Evolutionary conservation across 2,329 filamentous ascomycete species (phyloP).

Genomic region (Ceratocystis cubensis): DNA sequence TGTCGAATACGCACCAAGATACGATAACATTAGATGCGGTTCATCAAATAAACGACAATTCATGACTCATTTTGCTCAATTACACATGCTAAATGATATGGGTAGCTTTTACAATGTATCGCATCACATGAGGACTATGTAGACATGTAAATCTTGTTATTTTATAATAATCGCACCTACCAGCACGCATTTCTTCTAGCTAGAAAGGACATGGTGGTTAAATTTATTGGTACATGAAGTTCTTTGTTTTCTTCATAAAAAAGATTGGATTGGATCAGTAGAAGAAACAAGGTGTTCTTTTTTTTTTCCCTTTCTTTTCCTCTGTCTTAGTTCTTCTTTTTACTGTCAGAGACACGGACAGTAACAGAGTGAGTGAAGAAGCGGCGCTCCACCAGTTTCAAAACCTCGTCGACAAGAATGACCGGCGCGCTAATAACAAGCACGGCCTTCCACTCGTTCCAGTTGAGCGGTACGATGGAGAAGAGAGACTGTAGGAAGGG

Average conservation of each 20-base stretch:
- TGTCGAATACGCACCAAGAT: background rate
- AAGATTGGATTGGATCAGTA: background rate
- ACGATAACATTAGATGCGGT: constrained; percentile 11
- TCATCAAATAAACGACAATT: constrained; percentile 21
- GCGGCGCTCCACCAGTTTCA: constrained; percentile 64
- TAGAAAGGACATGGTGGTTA: background rate
- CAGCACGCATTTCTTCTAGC: background rate
- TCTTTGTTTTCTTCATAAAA: background rate
- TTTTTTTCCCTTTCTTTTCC: background rate
- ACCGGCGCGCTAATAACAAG: constrained; percentile 79
- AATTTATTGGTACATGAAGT: background rate
- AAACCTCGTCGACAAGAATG: constrained; percentile 70
- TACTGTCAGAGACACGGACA: constrained; percentile 36
- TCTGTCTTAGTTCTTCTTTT: constrained; percentile 31
- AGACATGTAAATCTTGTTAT: background rate
- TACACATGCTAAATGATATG: background rate
- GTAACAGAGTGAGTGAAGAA: constrained; percentile 45
- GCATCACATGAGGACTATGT: background rate
- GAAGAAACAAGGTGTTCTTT: background rate
- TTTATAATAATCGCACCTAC: background rate
- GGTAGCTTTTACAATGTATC: too few species aligned
- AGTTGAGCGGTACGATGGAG: constrained; percentile 76
- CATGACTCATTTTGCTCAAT: constrained; percentile 5
- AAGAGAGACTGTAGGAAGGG: constrained; percentile 82
- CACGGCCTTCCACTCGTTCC: constrained; percentile 85